Conservation (phyloP, 257 asterid genomes). For the Capsicum rhomboideum region DNA sequence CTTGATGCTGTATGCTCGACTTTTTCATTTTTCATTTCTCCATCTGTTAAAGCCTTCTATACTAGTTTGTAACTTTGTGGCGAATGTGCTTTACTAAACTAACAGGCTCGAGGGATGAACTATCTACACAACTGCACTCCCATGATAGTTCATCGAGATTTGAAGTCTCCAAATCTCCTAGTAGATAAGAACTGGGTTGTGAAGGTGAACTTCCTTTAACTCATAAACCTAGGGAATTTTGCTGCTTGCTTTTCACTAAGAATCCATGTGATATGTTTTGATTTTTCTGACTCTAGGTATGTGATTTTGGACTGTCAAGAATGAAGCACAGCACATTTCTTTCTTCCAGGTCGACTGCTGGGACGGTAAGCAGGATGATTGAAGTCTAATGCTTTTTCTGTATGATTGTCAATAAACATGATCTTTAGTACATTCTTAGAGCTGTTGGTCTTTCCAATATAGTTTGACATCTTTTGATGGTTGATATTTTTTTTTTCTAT, state of each 20-base stretch:
- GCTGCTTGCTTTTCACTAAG: background rate
- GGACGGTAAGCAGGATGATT: slow-evolving; percentile 61
- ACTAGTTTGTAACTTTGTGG: slow-evolving; percentile 9
- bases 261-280: background rate
- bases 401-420: background rate
- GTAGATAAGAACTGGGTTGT: slow-evolving; percentile 98
- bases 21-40: slow-evolving; percentile 5
- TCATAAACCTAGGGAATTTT: background rate
- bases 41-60: background rate
- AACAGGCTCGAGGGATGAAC: slow-evolving; percentile 97
- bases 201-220: slow-evolving; percentile 49
- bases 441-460: background rate
- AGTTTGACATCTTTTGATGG: background rate
- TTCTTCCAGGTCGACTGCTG: slow-evolving; percentile 95
- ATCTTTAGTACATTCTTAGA: background rate
- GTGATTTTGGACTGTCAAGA: slow-evolving; percentile 90
- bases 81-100: background rate
- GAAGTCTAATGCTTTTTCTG: background rate
- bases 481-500: background rate
- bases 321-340: slow-evolving; percentile 93
- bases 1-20: slow-evolving; percentile 78
- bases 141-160: slow-evolving; percentile 89
- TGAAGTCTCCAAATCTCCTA: slow-evolving; percentile 95
- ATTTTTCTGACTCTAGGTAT: slow-evolving; percentile 49
- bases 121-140: slow-evolving; percentile 91